Evolutionary conservation across 805 yeast genomes (phyloP).

Genomic region (Ogataea trehaloabstinens): DNA sequence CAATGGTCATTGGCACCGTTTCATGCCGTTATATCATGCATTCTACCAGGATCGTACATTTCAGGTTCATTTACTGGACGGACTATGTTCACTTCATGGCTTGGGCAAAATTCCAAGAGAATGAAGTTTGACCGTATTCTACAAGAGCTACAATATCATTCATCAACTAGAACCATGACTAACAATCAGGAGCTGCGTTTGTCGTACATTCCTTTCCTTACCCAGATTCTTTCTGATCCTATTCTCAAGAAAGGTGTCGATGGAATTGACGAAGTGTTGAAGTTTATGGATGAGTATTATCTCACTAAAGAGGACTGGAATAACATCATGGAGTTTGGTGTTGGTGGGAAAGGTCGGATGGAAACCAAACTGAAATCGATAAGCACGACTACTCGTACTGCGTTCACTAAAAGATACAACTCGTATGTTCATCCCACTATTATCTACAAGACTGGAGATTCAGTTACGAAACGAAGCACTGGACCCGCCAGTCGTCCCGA

Average conservation of each 20-base stretch:
- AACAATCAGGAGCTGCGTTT: constrained; percentile 72
- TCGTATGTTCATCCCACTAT: constrained; percentile 77
- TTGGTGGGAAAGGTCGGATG: constrained; percentile 50
- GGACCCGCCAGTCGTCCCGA: constrained; percentile 46
- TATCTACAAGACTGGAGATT: constrained; percentile 69
- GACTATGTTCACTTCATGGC: constrained; percentile 77
- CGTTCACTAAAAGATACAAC: constrained; percentile 86
- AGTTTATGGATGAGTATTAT: constrained; percentile 80
- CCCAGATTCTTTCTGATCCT: constrained; percentile 57
- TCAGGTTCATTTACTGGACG: constrained; percentile 71
- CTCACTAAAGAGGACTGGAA: constrained; percentile 94
- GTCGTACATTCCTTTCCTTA: constrained; percentile 68
- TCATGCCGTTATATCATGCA: constrained; percentile 84
- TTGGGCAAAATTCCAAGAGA: constrained; percentile 86
- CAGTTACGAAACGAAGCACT: constrained; percentile 41
- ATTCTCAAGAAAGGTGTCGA: constrained; percentile 52
- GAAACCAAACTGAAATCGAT: constrained; percentile 54
- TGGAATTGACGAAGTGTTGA: constrained; percentile 65
- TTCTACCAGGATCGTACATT: constrained; percentile 71
- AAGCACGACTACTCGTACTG: constrained; percentile 75
- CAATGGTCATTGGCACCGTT: constrained; percentile 92
- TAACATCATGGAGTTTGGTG: constrained; percentile 74
- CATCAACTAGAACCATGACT: constrained; percentile 76
- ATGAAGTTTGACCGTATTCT: constrained; percentile 75
- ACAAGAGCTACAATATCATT: constrained; percentile 86